A percentile compares a stretch with the other conserved stretches of the same genome.
These are phyloP conservation scores for Quercus glauca DNA, from an alignment of 306 rosid genomes.

Conservation along the genomic window DNA sequence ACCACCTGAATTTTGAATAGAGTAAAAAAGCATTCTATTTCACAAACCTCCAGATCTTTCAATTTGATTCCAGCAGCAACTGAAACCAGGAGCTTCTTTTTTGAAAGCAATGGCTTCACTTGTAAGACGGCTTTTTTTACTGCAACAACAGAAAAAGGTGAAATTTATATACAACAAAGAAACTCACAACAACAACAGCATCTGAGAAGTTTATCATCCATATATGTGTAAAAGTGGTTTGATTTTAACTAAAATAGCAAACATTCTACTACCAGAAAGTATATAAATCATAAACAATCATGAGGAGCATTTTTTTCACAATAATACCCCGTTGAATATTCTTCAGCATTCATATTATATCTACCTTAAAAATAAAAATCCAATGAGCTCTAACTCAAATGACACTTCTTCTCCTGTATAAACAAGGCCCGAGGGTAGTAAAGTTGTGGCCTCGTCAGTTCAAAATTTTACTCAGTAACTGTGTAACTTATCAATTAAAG, in stretches of 20 bases:
- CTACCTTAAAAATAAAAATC: too few relatives aligned
- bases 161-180: not conserved
- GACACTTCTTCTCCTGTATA: too few relatives aligned
- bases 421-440: too few relatives aligned
- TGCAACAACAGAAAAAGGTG: conserved; percentile 31
- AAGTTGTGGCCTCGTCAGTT: too few relatives aligned
- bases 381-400: too few relatives aligned
- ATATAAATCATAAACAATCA: too few relatives aligned
- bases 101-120: conserved; percentile 61
- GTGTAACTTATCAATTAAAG: too few relatives aligned
- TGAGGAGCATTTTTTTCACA: too few relatives aligned
- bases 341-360: too few relatives aligned
- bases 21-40: not conserved
- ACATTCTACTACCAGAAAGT: too few relatives aligned
- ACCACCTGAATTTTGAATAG: not conserved
- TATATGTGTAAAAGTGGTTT: not conserved
- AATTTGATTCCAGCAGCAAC: conserved; percentile 91
- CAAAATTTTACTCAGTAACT: too few relatives aligned
- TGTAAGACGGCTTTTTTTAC: conserved; percentile 58
- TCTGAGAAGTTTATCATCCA: not conserved
- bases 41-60: conserved; percentile 83
- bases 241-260: not conserved
- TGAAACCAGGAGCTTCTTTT: conserved; percentile 85
- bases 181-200: not conserved
- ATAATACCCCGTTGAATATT: too few relatives aligned